A percentile compares a stretch with the other conserved stretches of the same genome.
These are phyloP conservation scores for Saturnispora bothae DNA, from an alignment of 805 yeast genomes.

Conservation along the genomic window DNA sequence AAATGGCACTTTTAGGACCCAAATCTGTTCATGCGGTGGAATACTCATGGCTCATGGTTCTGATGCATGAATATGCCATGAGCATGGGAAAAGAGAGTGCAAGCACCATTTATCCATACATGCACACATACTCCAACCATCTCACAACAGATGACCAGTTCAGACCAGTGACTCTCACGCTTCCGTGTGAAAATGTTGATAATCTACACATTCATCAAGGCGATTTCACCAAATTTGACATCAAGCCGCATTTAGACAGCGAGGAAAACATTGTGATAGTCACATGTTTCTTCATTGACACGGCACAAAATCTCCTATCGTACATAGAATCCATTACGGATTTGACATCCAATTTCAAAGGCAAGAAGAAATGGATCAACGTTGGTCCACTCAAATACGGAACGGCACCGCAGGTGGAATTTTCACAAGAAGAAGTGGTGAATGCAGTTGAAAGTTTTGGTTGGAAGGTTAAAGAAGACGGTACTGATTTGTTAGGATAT, in stretches of 20 bases:
- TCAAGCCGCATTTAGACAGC: slow-evolving; percentile 16
- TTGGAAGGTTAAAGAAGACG: slow-evolving; percentile 40
- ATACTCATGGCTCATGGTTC: slow-evolving; percentile 62
- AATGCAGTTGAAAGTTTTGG: slow-evolving; percentile 46
- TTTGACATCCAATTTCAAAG: slow-evolving; percentile 25
- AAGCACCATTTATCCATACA: slow-evolving; percentile 34
- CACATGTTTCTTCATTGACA: slow-evolving; percentile 76
- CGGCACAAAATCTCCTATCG: slow-evolving; percentile 77
- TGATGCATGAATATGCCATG: slow-evolving; percentile 54
- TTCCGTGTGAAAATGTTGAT: slow-evolving; percentile 29
- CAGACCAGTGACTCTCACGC: slow-evolving; percentile 30
- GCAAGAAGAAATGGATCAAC: slow-evolving; percentile 65
- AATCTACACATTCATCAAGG: slow-evolving; percentile 42
- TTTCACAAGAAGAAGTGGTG: slow-evolving; percentile 59
- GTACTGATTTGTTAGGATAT: slow-evolving; percentile 43
- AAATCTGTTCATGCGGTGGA: slow-evolving; percentile 60
- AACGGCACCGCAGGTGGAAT: slow-evolving; percentile 65
- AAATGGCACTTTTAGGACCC: slow-evolving; percentile 33
- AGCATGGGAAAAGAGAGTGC: slow-evolving; percentile 8
- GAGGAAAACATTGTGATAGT: slow-evolving; percentile 44
- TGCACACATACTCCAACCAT: slow-evolving; percentile 66
- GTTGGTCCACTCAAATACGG: slow-evolving; percentile 92
- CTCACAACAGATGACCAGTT: slow-evolving; percentile 37
- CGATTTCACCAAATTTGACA: slow-evolving; percentile 51
- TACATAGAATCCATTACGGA: slow-evolving; percentile 58